Base-by-base conservation (phyloP, 495 filamentous ascomycete genomes). In the Xylaria grammica region DNA sequence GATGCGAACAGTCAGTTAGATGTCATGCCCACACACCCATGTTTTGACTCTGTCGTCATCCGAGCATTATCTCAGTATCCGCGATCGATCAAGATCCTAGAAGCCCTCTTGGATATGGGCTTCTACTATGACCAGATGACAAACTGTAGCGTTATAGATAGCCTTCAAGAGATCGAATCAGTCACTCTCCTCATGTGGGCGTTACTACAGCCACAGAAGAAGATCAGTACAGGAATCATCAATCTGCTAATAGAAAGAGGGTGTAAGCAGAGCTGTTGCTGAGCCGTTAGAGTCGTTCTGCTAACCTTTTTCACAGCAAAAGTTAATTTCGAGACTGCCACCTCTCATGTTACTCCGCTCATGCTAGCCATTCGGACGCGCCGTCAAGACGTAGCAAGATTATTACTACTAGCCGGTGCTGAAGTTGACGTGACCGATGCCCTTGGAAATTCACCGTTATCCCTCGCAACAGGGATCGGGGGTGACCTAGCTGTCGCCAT, bases 171-270 rank as follows among this genome's bases (percentile, higher is more conserved):
- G 45, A 67, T 71, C 0, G 81, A 84, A 49, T 53, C 73, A 19
- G 79, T 79, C 51, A 78, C 68, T 19, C 66, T 84, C 1, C 67
- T 84, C 19, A 77, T 82, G 54, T 84, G 81, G 81, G 69, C 78
- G 5, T 66, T 84, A 3, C 52, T 77, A 11, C 81, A 84, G 53
- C 80, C 81, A 5, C 79, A 84, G 60, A 84, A 84, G 68, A 75
- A 74, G 56, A 71, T 82, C 42, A 84, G 81, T 68, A 80, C 74
- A 53, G 55, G 62, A 10, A 62, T 80, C 46, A 79, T 84, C 30
- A 70, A 78, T 50, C 66, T 81, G 17, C 60, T 84, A 19, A 73
- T 82, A 11, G 63, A 77, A 20, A 70, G 75, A 1, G 76, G 78
- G 13, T 75, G 75, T 75, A 70, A 68, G 75, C 53, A 54, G n/a